Evolutionary conservation across 768 basidiomycete genomes (phyloP), one percentile per base, ranked within the genome.

Genomic region (Russula sp.): DNA sequence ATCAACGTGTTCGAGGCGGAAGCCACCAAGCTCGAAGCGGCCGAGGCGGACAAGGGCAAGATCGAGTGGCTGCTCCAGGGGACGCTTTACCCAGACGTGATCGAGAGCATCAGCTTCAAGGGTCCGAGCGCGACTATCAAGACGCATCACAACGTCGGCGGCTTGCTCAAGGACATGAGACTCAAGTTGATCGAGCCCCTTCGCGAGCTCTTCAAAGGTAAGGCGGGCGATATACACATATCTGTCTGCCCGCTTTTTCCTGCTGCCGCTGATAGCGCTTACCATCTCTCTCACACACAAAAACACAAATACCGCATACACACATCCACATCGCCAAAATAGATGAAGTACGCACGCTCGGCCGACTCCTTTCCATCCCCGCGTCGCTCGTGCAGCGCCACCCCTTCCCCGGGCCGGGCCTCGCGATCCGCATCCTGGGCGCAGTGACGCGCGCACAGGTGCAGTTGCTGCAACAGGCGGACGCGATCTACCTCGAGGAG

Each of bases 111-210:
- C 76, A 93, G 90, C 75, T 99, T 99, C 83, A 98, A 98, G 76
- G 97, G 97, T 2, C 97, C 97, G 0, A 93, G 90, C 66, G 97
- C 97, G 42, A 98, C 96, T 10, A 99, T 99, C 80, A 99, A 99
- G 81, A 98, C 97, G 2, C 97, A 99, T 73, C 97, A 98, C 74
- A 99, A 99, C 67, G 97, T 98, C 66, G 97, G 97, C 34, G 96
- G 96, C 3, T 78, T 99, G 55, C 80, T 98, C 63, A 90, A 89
- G 71, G 88, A 98, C 75, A 99, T 98, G 97, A 97, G 93, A 74
- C 82, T 99, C 69, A 98, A 98, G 78, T 81, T 99, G 53, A 98
- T 99, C 67, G 97, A 99, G 76, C 97, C 97, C 20, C 77, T 99
- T 41, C 82, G 97, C 39, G 97, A 98, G 77, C 80, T 99, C 18